phyloP scores from a whole-genome alignment of 2,329 filamentous ascomycete species.

The Monosporascus sp. region DNA sequence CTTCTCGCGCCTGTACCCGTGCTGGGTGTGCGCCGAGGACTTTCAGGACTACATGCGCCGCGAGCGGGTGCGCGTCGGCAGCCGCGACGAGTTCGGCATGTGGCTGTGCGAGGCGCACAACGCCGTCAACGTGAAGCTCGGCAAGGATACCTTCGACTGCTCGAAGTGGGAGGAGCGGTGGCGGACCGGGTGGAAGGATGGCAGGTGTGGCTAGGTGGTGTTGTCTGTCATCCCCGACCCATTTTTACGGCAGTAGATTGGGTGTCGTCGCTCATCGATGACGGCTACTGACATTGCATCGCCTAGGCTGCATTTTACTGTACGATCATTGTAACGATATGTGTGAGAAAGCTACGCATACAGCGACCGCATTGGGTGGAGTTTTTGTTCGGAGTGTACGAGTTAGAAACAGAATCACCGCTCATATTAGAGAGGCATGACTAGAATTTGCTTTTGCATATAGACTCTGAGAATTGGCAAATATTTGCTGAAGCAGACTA shows the following conservation, averaged over 20 bases:
- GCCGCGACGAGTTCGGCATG: constrained; percentile 64
- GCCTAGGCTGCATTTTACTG: neutral
- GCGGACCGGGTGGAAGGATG: constrained; percentile 80
- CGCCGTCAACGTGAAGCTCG: constrained; percentile 81
- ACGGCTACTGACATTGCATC: neutral
- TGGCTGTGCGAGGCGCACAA: constrained; percentile 88
- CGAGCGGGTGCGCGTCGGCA: constrained; percentile 57
- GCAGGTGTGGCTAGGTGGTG: constrained; percentile 43
- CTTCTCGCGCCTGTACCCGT: constrained; percentile 87
- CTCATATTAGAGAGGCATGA: neutral
- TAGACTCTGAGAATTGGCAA: too few species aligned
- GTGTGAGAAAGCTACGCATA: neutral
- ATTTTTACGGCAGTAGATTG: too few species aligned
- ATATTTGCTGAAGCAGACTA: neutral
- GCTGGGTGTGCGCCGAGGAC: constrained; percentile 91
- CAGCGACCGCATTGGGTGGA: neutral
- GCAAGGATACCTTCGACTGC: constrained; percentile 90
- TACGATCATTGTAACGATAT: neutral
- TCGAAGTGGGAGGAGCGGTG: constrained; percentile 87
- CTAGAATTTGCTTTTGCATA: too few species aligned
- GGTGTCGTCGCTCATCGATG: too few species aligned
- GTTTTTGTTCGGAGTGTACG: neutral
- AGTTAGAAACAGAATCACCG: neutral
- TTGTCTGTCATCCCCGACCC: too few species aligned
- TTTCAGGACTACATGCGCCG: constrained; percentile 76